Evolutionary conservation across 2,329 filamentous ascomycete species (phyloP).

Genomic region (Coniosporium tulheliwenetii): DNA sequence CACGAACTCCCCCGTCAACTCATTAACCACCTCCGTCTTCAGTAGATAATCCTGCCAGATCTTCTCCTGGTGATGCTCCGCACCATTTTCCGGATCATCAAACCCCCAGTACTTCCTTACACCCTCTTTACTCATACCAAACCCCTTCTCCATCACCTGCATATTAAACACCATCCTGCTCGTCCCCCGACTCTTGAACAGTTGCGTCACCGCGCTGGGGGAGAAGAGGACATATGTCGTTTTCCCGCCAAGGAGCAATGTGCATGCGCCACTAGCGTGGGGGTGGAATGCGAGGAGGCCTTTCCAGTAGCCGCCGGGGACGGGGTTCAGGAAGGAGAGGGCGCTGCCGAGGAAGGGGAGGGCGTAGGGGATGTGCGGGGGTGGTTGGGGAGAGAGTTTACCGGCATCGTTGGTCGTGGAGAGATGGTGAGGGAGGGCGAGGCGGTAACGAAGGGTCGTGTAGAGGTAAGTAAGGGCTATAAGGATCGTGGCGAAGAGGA

Average conservation of each 20-base stretch:
- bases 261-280: too few species aligned
- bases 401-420: too few species aligned
- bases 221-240: conserved; percentile 12
- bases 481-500: too few species aligned
- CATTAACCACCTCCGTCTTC: conserved; percentile 13
- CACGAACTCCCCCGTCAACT: conserved; percentile 12
- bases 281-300: too few species aligned
- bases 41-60: conserved; percentile 11
- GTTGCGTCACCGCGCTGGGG: conserved; percentile 9
- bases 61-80: conserved; percentile 11
- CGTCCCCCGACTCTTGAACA: conserved; percentile 11
- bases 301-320: too few species aligned
- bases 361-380: too few species aligned
- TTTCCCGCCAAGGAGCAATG: conserved; percentile 4
- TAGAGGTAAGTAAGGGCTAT: too few species aligned
- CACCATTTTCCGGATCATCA: neutral
- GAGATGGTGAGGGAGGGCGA: too few species aligned
- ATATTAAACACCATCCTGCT: conserved; percentile 11
- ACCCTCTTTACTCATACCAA: conserved; percentile 6
- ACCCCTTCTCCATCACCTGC: conserved; percentile 10
- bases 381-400: too few species aligned
- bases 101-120: neutral
- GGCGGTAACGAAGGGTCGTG: too few species aligned
- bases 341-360: too few species aligned
- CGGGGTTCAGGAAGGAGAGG: too few species aligned